Conservation (phyloP, 2,329 filamentous ascomycete species). For the Fusarium sacchari region DNA sequence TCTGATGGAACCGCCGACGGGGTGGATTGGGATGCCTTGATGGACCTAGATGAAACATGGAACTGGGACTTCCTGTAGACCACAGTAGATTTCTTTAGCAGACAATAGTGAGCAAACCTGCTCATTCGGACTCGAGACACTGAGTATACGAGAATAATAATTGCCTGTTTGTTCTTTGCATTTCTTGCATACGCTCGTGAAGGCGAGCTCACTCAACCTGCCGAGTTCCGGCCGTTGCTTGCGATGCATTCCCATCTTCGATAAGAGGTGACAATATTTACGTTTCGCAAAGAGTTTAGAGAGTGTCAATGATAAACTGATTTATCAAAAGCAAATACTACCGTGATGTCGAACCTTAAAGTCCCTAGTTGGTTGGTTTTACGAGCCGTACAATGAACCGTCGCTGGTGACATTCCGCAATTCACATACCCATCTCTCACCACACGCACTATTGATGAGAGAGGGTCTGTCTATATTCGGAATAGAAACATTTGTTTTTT, state of each 20-base stretch:
- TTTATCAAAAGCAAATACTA: neutral
- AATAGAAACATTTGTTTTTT: conserved; percentile 53
- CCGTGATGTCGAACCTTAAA: neutral
- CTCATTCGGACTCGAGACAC: neutral
- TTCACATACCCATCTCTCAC: conserved; percentile 19
- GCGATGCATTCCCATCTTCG: neutral
- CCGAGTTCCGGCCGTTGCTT: conserved; percentile 13
- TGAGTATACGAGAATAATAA: neutral
- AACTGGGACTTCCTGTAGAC: conserved; percentile 33
- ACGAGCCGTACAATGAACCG: neutral
- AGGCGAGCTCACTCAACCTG: neutral
- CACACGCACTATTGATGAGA: conserved; percentile 42
- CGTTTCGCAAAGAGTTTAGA: neutral
- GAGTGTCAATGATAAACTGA: fast-evolving
- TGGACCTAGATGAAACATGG: conserved; percentile 24
- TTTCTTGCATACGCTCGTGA: neutral
- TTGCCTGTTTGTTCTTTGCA: neutral
- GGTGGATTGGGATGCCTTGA: conserved; percentile 36
- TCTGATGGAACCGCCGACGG: neutral
- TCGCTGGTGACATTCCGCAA: conserved; percentile 13
- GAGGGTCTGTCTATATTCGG: conserved; percentile 39
- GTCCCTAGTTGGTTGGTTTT: neutral
- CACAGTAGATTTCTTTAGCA: neutral
- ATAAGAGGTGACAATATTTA: neutral
- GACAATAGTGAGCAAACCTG: neutral